phyloP scores from a whole-genome alignment of 2,329 filamentous ascomycete species.

The Didymella pinodella region DNA sequence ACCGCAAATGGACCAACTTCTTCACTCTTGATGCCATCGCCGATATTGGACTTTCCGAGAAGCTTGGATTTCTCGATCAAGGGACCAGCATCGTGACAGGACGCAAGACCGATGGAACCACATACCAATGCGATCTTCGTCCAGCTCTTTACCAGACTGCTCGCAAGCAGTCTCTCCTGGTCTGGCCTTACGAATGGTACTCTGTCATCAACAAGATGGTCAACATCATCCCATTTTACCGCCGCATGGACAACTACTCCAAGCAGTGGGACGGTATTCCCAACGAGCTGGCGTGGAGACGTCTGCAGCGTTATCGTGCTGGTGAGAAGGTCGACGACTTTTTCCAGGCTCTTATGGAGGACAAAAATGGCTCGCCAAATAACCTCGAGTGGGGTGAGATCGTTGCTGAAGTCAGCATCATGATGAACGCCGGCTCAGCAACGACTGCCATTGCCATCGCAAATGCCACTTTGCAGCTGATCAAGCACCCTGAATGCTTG shows the following conservation, averaged over 20 bases:
- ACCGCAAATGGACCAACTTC: conserved; percentile 62
- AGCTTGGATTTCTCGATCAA: conserved; percentile 61
- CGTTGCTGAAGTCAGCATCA: conserved; percentile 63
- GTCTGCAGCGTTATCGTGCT: conserved; percentile 56
- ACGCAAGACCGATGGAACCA: conserved; percentile 56
- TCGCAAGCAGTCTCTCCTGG: conserved; percentile 59
- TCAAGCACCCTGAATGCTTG: conserved; percentile 55
- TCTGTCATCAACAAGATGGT: conserved; percentile 57
- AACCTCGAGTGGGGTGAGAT: conserved; percentile 66
- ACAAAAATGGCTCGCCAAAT: conserved; percentile 55
- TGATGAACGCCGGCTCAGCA: conserved; percentile 60
- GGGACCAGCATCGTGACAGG: conserved; percentile 58
- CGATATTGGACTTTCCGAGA: conserved; percentile 62
- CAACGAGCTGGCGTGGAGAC: conserved; percentile 55
- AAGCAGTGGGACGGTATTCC: conserved; percentile 59
- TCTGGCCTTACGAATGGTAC: conserved; percentile 63
- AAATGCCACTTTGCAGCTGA: conserved; percentile 62
- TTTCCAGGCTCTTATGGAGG: conserved; percentile 64
- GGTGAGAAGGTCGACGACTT: conserved; percentile 68
- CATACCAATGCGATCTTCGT: conserved; percentile 58
- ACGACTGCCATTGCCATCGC: conserved; percentile 63
- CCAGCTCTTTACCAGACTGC: conserved; percentile 61
- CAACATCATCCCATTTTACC: conserved; percentile 58
- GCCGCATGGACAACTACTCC: conserved; percentile 51
- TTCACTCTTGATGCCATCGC: conserved; percentile 66